phyloP scores from a whole-genome alignment of 768 basidiomycete genomes.

The Rhodotorula taiwanensis region DNA sequence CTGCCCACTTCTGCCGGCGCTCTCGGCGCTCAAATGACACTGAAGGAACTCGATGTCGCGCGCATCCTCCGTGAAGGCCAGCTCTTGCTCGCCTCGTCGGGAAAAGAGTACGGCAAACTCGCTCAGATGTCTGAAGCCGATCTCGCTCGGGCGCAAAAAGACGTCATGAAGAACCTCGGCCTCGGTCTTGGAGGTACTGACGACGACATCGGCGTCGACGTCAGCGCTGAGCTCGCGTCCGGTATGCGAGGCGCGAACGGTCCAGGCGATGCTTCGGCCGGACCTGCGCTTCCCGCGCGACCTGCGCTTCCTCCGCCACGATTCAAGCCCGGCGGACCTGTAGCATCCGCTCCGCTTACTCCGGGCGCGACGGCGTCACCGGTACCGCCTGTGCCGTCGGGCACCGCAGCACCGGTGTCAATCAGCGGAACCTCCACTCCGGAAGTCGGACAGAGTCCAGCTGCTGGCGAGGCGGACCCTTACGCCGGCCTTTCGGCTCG shows the following conservation, averaged over 20 bases:
- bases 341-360: background rate
- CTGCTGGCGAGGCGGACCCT: slow-evolving; percentile 35
- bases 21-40: slow-evolving; percentile 47
- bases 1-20: slow-evolving; percentile 37
- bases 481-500: slow-evolving; percentile 66
- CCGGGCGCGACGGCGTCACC: background rate
- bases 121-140: slow-evolving; percentile 50
- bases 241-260: no score
- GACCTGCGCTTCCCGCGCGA: background rate
- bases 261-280: no score
- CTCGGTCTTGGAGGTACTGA: slow-evolving; percentile 48
- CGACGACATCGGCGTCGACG: slow-evolving; percentile 35
- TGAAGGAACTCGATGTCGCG: slow-evolving; percentile 71
- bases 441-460: background rate
- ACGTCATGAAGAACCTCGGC: slow-evolving; percentile 79
- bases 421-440: background rate
- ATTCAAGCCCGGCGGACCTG: slow-evolving; percentile 3
- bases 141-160: slow-evolving; percentile 77
- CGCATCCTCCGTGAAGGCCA: slow-evolving; percentile 69
- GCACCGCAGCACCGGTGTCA: background rate
- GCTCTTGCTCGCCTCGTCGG: slow-evolving; percentile 81
- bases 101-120: slow-evolving; percentile 65
- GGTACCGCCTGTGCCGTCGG: background rate
- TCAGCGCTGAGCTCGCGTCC: slow-evolving; percentile 28
- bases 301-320: slow-evolving; percentile 23